Evolutionary conservation across 2,329 filamentous ascomycete genomes (phyloP).

Genomic region (Fusarium camptoceras): DNA sequence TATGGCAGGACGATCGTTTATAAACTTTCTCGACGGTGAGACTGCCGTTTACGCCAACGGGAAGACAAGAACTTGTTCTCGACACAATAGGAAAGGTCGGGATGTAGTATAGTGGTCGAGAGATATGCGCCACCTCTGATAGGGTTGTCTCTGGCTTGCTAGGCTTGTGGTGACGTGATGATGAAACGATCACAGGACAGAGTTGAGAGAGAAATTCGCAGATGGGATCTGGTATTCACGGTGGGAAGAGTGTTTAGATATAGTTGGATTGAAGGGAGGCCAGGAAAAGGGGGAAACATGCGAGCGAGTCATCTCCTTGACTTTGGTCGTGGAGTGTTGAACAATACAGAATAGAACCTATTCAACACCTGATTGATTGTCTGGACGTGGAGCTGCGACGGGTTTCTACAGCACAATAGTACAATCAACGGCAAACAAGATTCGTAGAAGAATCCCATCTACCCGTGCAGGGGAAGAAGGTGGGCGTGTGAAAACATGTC

Average conservation of each 20-base stretch:
- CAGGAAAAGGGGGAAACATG: slow-evolving; percentile 5
- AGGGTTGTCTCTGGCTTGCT: slow-evolving; percentile 20
- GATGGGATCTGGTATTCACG: neutral
- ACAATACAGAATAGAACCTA: slow-evolving; percentile 24
- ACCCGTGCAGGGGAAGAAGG: slow-evolving; percentile 18
- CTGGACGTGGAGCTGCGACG: slow-evolving; percentile 7
- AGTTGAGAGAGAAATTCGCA: slow-evolving; percentile 10
- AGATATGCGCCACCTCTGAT: slow-evolving; percentile 39
- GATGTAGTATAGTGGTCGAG: slow-evolving; percentile 25
- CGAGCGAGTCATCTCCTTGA: neutral
- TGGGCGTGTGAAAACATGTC: slow-evolving; percentile 5
- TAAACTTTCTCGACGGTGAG: slow-evolving; percentile 20
- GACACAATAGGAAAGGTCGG: slow-evolving; percentile 36
- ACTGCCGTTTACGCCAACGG: slow-evolving; percentile 25
- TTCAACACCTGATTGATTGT: slow-evolving; percentile 33
- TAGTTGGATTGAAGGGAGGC: slow-evolving; percentile 15
- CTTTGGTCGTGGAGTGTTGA: slow-evolving; percentile 2
- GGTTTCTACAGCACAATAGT: slow-evolving; percentile 16
- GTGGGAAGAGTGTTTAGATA: slow-evolving; percentile 26
- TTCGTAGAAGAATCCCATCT: slow-evolving; percentile 22
- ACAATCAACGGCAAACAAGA: slow-evolving; percentile 29
- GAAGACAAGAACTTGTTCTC: slow-evolving; percentile 26
- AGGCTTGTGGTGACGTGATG: slow-evolving; percentile 12
- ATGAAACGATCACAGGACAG: slow-evolving; percentile 10
- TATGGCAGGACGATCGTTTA: slow-evolving; percentile 24